Percentiles rank a stretch among this genome's conserved stretches.
Evolutionary conservation across 225 moss, liverwort and hornwort species (phyloP).

Genomic region (Polytrichum commune): DNA sequence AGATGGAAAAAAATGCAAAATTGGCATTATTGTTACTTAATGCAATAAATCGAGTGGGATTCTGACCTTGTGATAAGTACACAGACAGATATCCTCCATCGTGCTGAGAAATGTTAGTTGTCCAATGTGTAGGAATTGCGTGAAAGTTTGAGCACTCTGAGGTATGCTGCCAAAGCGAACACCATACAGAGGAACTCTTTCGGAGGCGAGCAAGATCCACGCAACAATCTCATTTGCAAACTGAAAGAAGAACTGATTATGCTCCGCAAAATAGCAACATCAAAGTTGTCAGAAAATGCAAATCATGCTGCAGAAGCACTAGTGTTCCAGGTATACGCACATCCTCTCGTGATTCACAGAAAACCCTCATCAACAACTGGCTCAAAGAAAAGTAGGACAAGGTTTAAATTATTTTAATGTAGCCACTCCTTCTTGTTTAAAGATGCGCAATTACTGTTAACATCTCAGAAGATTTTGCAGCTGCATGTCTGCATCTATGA

Average conservation of each 20-base stretch:
- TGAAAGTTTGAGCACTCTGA: slow-evolving; percentile 53
- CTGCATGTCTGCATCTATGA: too few species aligned
- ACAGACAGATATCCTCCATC: not conserved
- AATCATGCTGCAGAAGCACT: slow-evolving; percentile 6
- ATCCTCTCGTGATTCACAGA: not conserved
- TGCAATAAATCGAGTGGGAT: too few species aligned
- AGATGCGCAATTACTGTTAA: too few species aligned
- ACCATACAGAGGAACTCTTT: slow-evolving; percentile 22
- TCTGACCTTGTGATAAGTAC: too few species aligned
- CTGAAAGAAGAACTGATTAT: slow-evolving; percentile 50
- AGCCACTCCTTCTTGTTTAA: too few species aligned
- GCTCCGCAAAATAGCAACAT: slow-evolving; percentile 27
- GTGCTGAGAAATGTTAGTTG: not conserved
- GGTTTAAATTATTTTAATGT: too few species aligned
- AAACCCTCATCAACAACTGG: too few species aligned
- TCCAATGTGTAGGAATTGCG: slow-evolving; percentile 39
- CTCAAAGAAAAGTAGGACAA: too few species aligned
- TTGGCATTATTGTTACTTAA: too few species aligned
- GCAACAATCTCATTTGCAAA: slow-evolving; percentile 41
- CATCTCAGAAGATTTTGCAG: too few species aligned
- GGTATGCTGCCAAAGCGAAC: slow-evolving; percentile 56
- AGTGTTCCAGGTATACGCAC: slow-evolving; percentile 7
- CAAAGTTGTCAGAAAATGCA: slow-evolving; percentile 10
- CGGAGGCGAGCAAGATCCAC: slow-evolving; percentile 38
- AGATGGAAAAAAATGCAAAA: too few species aligned